A percentile compares a stretch with the other conserved stretches of the same genome.
These are phyloP conservation scores for Aegilops speltoides DNA, from an alignment of 176 grass and related monocot species.

Conservation along the genomic window DNA sequence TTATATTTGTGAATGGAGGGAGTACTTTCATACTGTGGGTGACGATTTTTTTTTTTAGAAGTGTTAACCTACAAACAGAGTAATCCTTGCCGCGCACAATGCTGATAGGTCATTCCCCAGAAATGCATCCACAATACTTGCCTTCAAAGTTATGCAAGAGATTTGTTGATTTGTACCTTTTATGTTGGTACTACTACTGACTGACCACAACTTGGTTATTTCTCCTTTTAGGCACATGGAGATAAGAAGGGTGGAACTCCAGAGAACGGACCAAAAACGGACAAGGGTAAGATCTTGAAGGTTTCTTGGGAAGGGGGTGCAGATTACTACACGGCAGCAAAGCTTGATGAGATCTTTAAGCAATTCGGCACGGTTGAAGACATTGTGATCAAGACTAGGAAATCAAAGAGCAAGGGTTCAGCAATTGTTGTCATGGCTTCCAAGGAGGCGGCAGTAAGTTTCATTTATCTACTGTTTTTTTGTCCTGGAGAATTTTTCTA, in stretches of 20 bases:
- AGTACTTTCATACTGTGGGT: too few relatives aligned
- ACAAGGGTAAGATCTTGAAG: constrained; percentile 44
- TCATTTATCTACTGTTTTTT: constrained; percentile 13
- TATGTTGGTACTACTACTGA: neutral
- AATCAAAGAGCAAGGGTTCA: constrained; percentile 69
- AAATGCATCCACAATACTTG: neutral
- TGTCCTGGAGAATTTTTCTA: neutral
- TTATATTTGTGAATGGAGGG: too few relatives aligned
- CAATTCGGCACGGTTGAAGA: constrained; percentile 83
- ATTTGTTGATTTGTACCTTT: neutral
- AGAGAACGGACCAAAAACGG: constrained; percentile 31
- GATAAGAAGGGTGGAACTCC: constrained; percentile 30
- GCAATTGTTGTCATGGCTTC: constrained; percentile 79
- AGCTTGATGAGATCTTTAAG: constrained; percentile 68
- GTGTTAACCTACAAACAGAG: neutral
- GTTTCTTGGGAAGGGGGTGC: constrained; percentile 83
- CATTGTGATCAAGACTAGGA: constrained; percentile 72
- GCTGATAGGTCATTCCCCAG: neutral
- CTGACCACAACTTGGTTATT: neutral
- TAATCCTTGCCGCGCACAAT: neutral
- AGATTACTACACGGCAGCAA: constrained; percentile 60
- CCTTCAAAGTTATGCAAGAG: neutral
- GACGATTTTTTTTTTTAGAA: too few relatives aligned
- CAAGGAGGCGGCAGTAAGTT: constrained; percentile 76
- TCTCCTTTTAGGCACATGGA: constrained; percentile 29